These are phyloP conservation scores for Moringa oleifera DNA, from an alignment of 345 rosid genomes.

Conservation along the genomic window DNA sequence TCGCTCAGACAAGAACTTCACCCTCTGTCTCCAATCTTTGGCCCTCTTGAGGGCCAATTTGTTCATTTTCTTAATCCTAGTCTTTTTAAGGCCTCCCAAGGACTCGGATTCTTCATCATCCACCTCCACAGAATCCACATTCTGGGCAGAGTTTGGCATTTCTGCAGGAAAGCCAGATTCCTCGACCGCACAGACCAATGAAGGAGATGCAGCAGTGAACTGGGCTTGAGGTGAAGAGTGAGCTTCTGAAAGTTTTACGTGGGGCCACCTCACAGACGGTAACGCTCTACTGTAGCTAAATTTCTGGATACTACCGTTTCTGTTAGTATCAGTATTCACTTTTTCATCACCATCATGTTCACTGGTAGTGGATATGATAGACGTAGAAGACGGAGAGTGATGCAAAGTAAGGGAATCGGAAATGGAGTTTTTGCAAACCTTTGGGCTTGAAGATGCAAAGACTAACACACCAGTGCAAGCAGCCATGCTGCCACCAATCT, in stretches of 20 bases:
- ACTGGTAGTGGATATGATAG: neutral
- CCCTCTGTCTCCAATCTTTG: slow-evolving; percentile 87
- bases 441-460: slow-evolving; percentile 18
- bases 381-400: slow-evolving; percentile 1
- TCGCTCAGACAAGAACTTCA: slow-evolving; percentile 56
- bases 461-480: slow-evolving; percentile 24
- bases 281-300: slow-evolving; percentile 86
- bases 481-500: neutral
- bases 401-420: slow-evolving; percentile 19
- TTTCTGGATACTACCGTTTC: slow-evolving; percentile 15
- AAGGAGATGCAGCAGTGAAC: slow-evolving; percentile 26
- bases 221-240: slow-evolving; percentile 34
- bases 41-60: slow-evolving; percentile 82
- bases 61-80: slow-evolving; percentile 71
- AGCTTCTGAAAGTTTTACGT: slow-evolving; percentile 48
- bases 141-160: neutral
- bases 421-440: slow-evolving; percentile 19
- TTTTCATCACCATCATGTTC: slow-evolving; percentile 19
- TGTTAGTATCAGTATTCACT: slow-evolving; percentile 5
- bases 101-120: slow-evolving; percentile 33
- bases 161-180: slow-evolving; percentile 17
- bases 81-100: slow-evolving; percentile 45
- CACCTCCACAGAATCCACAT: slow-evolving; percentile 16
- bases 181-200: slow-evolving; percentile 14
- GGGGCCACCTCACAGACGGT: slow-evolving; percentile 91